phyloP scores from a whole-genome alignment of 352 stramenopile species.

The Pythium phragmitis region DNA sequence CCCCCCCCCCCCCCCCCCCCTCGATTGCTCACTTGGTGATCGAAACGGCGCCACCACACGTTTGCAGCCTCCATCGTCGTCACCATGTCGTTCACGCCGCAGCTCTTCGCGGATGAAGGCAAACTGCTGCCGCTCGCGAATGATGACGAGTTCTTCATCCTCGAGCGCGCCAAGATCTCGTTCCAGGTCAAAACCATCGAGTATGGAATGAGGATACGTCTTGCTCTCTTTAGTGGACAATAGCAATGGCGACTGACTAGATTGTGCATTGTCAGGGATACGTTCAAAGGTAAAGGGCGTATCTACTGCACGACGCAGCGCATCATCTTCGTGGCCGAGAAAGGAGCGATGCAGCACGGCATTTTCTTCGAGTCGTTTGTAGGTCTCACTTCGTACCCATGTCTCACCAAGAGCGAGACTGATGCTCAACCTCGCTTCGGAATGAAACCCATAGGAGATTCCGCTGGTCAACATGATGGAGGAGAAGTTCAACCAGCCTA shows the following conservation, averaged over 20 bases:
- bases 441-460: slow-evolving; percentile 48
- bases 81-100: slow-evolving; percentile 68
- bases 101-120: slow-evolving; percentile 72
- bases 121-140: slow-evolving; percentile 75
- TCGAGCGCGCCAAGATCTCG: slow-evolving; percentile 75
- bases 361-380: slow-evolving; percentile 76
- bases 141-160: slow-evolving; percentile 83
- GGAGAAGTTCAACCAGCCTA: slow-evolving; percentile 90
- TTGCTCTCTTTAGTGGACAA: neutral
- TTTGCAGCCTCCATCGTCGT: neutral
- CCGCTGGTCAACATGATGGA: slow-evolving; percentile 74
- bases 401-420: neutral
- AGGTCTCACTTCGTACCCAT: slow-evolving; percentile 15
- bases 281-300: slow-evolving; percentile 75
- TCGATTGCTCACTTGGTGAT: neutral
- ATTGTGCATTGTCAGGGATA: slow-evolving; percentile 24
- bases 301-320: slow-evolving; percentile 87
- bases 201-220: slow-evolving; percentile 20
- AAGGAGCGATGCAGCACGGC: slow-evolving; percentile 57
- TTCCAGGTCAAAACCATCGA: slow-evolving; percentile 65
- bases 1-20: too few relatives aligned
- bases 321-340: slow-evolving; percentile 84
- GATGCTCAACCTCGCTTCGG: neutral
- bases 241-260: neutral
- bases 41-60: neutral